Percentiles rank a stretch among this genome's conserved stretches.
Conservation (phyloP, 345 rosid genomes). For the Eutrema japonicum region DNA sequence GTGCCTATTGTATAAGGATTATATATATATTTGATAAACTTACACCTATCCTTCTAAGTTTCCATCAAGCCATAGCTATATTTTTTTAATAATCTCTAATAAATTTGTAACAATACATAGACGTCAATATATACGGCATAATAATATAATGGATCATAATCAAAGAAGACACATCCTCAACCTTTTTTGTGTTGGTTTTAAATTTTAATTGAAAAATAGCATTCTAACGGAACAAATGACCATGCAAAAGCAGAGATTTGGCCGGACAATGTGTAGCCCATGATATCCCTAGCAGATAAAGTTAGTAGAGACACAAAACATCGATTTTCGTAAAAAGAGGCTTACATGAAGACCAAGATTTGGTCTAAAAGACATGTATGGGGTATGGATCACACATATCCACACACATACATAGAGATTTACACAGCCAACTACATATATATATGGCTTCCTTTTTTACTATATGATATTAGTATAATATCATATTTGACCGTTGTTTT, state of each 20-base stretch:
- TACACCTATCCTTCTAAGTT: too few relatives aligned
- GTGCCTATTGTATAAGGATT: neutral
- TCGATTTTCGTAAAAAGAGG: slow-evolving; percentile 35
- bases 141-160: neutral
- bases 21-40: too few relatives aligned
- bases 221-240: slow-evolving; percentile 21
- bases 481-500: neutral
- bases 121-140: neutral
- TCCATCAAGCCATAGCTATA: too few relatives aligned
- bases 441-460: neutral
- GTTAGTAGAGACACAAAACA: slow-evolving; percentile 39
- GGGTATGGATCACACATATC: slow-evolving; percentile 18
- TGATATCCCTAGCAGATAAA: slow-evolving; percentile 32
- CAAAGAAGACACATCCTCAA: neutral
- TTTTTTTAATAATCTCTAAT: too few relatives aligned
- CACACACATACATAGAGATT: neutral
- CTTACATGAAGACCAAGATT: slow-evolving; percentile 38
- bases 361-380: slow-evolving; percentile 34
- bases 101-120: too few relatives aligned
- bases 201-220: neutral
- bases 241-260: slow-evolving; percentile 27
- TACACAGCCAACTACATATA: neutral
- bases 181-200: neutral
- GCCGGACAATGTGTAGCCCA: slow-evolving; percentile 9
- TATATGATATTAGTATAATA: neutral